Conservation (phyloP, 148 eudicot genomes). For the Silene latifolia region DNA sequence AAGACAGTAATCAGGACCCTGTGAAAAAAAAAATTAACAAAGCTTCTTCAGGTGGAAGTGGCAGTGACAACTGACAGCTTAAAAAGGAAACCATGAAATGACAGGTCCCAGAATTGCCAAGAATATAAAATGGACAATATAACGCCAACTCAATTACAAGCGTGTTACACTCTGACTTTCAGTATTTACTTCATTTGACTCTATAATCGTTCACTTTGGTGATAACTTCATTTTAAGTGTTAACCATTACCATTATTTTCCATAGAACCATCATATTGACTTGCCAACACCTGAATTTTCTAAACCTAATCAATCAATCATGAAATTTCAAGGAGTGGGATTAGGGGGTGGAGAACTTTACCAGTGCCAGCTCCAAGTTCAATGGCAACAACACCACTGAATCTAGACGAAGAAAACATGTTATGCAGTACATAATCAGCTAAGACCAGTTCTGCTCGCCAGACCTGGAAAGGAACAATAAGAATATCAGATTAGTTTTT, state of each 20-base stretch:
- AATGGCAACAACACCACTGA: slow-evolving; percentile 53
- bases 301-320: neutral
- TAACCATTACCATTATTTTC: neutral
- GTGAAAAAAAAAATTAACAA: slow-evolving; percentile 19
- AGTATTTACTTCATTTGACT: neutral
- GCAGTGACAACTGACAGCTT: neutral
- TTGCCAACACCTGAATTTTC: neutral
- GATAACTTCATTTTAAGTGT: neutral
- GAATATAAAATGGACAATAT: slow-evolving; percentile 3
- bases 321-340: neutral
- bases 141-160: neutral
- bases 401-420: slow-evolving; percentile 52
- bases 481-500: neutral
- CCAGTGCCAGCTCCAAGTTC: slow-evolving; percentile 99
- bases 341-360: slow-evolving; percentile 21
- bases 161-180: neutral
- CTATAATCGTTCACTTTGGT: neutral
- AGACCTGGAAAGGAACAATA: slow-evolving; percentile 46
- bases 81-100: neutral
- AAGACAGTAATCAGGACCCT: slow-evolving; percentile 33
- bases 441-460: slow-evolving; percentile 88
- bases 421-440: slow-evolving; percentile 83
- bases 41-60: neutral
- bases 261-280: neutral
- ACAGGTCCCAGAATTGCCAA: neutral